Percentiles rank a stretch among this genome's conserved stretches.
Evolutionary conservation across 805 yeast genomes (phyloP).

Genomic region (Tetrapisispora iriomotensis): DNA sequence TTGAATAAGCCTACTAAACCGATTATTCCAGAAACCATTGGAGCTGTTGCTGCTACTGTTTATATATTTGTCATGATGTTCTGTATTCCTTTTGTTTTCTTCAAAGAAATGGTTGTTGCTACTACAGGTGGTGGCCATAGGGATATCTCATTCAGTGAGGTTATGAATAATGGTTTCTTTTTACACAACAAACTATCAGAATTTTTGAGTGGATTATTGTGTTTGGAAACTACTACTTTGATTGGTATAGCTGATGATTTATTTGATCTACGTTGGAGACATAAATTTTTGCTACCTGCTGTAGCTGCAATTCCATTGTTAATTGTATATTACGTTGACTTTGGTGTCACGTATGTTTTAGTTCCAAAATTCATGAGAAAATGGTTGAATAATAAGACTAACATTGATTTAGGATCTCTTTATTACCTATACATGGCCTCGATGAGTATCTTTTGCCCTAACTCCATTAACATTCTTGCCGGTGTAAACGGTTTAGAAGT

Average conservation of each 20-base stretch:
- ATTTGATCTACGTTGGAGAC: constrained; percentile 95
- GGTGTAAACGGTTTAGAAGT: constrained; percentile 96
- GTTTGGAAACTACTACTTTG: constrained; percentile 72
- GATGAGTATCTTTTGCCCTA: constrained; percentile 88
- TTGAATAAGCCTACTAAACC: constrained; percentile 68
- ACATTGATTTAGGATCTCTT: constrained; percentile 63
- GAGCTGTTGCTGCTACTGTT: constrained; percentile 77
- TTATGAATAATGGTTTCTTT: constrained; percentile 31
- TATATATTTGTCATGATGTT: constrained; percentile 73
- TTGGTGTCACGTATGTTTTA: constrained; percentile 80
- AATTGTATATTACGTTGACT: constrained; percentile 86
- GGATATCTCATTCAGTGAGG: constrained; percentile 10
- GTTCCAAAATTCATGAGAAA: constrained; percentile 60
- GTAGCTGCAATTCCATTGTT: constrained; percentile 86
- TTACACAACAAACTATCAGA: constrained; percentile 81
- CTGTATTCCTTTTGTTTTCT: constrained; percentile 81
- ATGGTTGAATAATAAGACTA: constrained; percentile 27
- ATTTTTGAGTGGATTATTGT: constrained; percentile 73
- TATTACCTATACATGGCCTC: constrained; percentile 89
- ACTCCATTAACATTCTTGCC: constrained; percentile 89
- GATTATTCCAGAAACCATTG: constrained; percentile 80
- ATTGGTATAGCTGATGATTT: constrained; percentile 90
- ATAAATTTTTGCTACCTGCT: constrained; percentile 91
- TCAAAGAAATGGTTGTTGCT: constrained; percentile 53
- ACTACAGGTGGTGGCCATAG: constrained; percentile 54